Evolutionary conservation across 345 rosid genomes (phyloP).

Genomic region (Salix purpurea): DNA sequence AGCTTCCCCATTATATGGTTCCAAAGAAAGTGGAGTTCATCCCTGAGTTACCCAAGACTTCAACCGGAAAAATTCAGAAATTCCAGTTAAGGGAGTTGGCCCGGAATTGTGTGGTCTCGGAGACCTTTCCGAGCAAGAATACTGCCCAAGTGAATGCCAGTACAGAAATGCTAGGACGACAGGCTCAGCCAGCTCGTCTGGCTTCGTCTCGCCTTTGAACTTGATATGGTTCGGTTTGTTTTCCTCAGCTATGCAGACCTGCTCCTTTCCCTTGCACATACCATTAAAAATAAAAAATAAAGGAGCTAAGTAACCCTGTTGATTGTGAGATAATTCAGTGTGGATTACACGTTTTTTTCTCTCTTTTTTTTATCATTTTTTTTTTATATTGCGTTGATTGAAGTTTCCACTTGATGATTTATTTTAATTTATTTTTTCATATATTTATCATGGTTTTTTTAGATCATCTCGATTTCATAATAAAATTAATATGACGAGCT

Average conservation of each 20-base stretch:
- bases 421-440: too few relatives aligned
- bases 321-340: too few relatives aligned
- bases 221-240: not conserved
- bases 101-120: slow-evolving; percentile 5
- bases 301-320: too few relatives aligned
- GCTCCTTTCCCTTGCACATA: not conserved
- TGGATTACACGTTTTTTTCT: not conserved
- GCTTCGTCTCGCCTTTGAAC: not conserved
- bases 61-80: slow-evolving; percentile 39
- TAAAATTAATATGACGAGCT: too few relatives aligned
- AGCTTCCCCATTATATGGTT: slow-evolving; percentile 39
- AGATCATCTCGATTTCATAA: too few relatives aligned
- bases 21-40: slow-evolving; percentile 42
- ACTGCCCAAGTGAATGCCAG: not conserved
- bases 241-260: not conserved
- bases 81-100: slow-evolving; percentile 31
- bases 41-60: slow-evolving; percentile 35
- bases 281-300: too few relatives aligned
- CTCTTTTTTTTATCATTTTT: too few relatives aligned
- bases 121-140: not conserved
- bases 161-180: not conserved
- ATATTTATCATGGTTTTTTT: too few relatives aligned
- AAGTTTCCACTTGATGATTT: too few relatives aligned
- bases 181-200: not conserved
- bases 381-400: too few relatives aligned